These are phyloP conservation scores for Vigna radiata DNA, from an alignment of 306 rosid species.

Conservation along the genomic window DNA sequence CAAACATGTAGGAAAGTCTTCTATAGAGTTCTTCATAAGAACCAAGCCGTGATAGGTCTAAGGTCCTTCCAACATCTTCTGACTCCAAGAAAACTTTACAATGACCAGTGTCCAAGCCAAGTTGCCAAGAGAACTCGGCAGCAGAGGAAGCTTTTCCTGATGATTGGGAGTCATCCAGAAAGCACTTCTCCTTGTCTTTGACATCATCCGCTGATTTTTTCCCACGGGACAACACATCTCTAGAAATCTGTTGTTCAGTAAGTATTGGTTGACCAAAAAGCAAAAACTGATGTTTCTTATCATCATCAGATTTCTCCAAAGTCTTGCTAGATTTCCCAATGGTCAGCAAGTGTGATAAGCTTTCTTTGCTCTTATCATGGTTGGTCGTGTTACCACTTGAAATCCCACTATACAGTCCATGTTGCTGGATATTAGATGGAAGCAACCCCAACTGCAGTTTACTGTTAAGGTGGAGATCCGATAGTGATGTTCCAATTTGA, in stretches of 20 bases:
- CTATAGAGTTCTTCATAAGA: constrained; percentile 83
- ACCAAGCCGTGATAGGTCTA: constrained; percentile 68
- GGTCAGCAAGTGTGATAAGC: constrained; percentile 70
- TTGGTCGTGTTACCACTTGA: constrained; percentile 50
- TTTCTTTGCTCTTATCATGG: constrained; percentile 60
- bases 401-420: constrained; percentile 56
- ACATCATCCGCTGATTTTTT: constrained; percentile 47
- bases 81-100: constrained; percentile 96
- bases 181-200: constrained; percentile 57
- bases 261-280: constrained; percentile 97
- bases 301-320: constrained; percentile 69
- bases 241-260: constrained; percentile 85
- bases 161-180: constrained; percentile 53
- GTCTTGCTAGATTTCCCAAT: constrained; percentile 69
- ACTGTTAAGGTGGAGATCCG: constrained; percentile 75
- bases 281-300: constrained; percentile 75
- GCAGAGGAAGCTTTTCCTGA: constrained; percentile 58
- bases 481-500: constrained; percentile 83
- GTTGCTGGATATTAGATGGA: constrained; percentile 63
- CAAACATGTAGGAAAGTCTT: constrained; percentile 82
- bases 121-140: constrained; percentile 65
- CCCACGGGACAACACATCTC: constrained; percentile 49
- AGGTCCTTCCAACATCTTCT: constrained; percentile 86
- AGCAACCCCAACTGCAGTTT: constrained; percentile 81
- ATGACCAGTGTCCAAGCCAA: constrained; percentile 78